A percentile compares a stretch with the other conserved stretches of the same genome.
Evolutionary conservation across 495 filamentous ascomycete species (phyloP).

Genomic region (Penicillium pancosmium): DNA sequence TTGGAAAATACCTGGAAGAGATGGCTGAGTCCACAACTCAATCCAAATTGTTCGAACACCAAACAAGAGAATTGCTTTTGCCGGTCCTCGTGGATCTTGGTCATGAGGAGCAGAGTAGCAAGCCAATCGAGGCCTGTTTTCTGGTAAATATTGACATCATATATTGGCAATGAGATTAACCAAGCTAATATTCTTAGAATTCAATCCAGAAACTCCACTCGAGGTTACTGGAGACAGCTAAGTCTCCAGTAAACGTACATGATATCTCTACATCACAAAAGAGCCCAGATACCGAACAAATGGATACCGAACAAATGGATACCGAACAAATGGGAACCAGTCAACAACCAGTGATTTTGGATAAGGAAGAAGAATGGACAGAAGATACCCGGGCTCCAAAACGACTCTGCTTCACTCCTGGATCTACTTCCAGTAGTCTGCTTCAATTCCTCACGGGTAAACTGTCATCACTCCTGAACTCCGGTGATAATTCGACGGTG

Average conservation of each 20-base stretch:
- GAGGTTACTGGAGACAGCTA: slow-evolving; percentile 6
- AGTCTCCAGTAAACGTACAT: not conserved
- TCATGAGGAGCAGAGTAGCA: slow-evolving; percentile 11
- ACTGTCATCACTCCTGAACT: slow-evolving; percentile 24
- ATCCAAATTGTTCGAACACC: slow-evolving; percentile 15
- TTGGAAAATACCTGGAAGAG: slow-evolving; percentile 33
- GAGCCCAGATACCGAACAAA: not conserved
- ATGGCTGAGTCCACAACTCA: slow-evolving; percentile 11
- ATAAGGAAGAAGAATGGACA: slow-evolving; percentile 10
- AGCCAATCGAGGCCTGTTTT: slow-evolving; percentile 28
- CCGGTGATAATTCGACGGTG: slow-evolving; percentile 21
- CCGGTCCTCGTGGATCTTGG: slow-evolving; percentile 30
- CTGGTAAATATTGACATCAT: slow-evolving; percentile 25
- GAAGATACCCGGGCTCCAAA: slow-evolving; percentile 28
- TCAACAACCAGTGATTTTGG: slow-evolving; percentile 14
- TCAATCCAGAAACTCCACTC: slow-evolving; percentile 23
- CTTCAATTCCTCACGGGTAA: slow-evolving; percentile 24
- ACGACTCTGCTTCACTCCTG: slow-evolving; percentile 26
- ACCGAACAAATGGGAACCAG: not conserved
- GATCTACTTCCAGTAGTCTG: slow-evolving; percentile 9
- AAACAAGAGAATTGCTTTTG: slow-evolving; percentile 27
- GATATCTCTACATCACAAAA: not conserved
- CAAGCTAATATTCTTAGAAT: slow-evolving; percentile 29
- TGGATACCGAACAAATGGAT: not conserved
- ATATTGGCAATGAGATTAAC: not conserved